A percentile compares a stretch with the other conserved stretches of the same genome.
These are phyloP conservation scores for Botrytis fabae DNA, from an alignment of 2,329 filamentous ascomycete species.

Conservation along the genomic window DNA sequence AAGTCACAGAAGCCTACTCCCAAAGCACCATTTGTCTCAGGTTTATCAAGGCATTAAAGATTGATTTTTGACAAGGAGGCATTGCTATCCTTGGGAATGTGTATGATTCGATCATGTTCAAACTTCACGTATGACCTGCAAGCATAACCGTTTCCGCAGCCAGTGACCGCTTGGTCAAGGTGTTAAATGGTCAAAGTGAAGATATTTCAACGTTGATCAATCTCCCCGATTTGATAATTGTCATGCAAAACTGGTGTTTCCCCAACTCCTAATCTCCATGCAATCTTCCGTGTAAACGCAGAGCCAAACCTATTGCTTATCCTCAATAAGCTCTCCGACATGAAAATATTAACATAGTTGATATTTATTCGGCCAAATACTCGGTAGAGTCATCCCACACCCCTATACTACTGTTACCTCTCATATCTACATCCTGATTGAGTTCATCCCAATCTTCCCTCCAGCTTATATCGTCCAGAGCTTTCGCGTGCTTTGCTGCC, in stretches of 20 bases:
- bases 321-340: not conserved
- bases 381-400: slow-evolving; percentile 9
- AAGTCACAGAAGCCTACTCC: not conserved
- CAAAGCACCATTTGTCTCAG: not conserved
- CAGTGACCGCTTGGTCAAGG: not conserved
- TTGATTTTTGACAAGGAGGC: not conserved
- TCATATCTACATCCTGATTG: slow-evolving; percentile 43
- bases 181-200: not conserved
- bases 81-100: not conserved
- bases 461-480: slow-evolving; percentile 54
- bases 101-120: not conserved
- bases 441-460: slow-evolving; percentile 59
- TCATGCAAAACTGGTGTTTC: not conserved
- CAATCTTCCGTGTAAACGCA: not conserved
- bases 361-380: not conserved
- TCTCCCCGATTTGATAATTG: not conserved
- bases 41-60: not conserved
- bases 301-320: not conserved
- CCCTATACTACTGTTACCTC: slow-evolving; percentile 19
- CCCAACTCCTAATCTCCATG: not conserved
- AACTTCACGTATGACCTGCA: not conserved
- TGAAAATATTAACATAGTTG: not conserved
- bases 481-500: slow-evolving; percentile 56
- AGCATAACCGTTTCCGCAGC: not conserved
- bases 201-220: not conserved